Evolutionary conservation across 1,284 basidiomycete species (phyloP), one percentile per base, ranked within the genome.

Genomic region (Jaminaea rosea): DNA sequence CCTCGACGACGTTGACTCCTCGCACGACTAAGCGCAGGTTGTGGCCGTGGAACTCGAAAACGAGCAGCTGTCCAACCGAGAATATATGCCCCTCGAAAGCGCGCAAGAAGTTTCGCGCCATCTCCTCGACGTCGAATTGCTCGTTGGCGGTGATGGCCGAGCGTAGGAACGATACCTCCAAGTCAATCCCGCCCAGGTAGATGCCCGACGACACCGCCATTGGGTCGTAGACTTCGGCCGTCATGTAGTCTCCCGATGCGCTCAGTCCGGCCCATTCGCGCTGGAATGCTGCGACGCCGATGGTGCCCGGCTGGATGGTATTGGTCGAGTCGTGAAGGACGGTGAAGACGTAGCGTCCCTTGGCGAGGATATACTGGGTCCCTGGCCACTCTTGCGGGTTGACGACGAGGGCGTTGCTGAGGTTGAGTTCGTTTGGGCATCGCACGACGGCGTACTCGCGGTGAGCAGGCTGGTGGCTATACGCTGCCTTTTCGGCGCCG

Each of bases 11-110:
- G 11, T 80, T 79, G 4, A 94, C 72, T 4, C 81, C 80, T 50
- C 82, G 85, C 49, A 97, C 81, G 9, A 75, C 76, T 1, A 82
- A 84, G 69, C 85, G 87, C 63, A 97, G 76, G 58, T 87, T 86
- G 63, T 88, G 84, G 4, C 90, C 89, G 62, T 87, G 86, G 76
- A 84, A 97, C 72, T 97, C 94, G 69, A 94, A 90, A 1, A 87
- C 84, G 52, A 96, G 77, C 15, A 84, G 76, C 73, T 91, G 83
- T 15, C 86, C 83, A 0, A 80, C 76, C 15, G 78, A 76, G 48
- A 81, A 73, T 21, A 80, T 77, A 26, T 80, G 75, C 7, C 74
- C 75, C 13, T 84, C 82, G 74, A 94, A 86, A 1, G 52, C 90
- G 77, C 81, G 82, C 56, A 87, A 67, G 74, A 97, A 87, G 42